Conservation (phyloP, 805 yeast genomes). For the Starmerella stigmatis region DNA sequence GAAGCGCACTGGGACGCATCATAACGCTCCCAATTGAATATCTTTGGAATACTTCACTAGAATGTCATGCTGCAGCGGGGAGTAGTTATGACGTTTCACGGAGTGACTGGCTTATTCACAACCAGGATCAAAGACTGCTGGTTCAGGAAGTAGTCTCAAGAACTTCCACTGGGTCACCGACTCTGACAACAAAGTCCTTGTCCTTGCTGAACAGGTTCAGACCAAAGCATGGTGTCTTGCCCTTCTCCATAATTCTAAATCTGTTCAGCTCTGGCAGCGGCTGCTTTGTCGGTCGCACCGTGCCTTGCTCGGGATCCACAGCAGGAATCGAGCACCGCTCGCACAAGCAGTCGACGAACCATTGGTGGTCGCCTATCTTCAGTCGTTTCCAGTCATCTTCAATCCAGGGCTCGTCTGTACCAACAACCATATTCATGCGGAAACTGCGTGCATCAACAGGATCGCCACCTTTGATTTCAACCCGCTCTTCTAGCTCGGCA, state of each 20-base stretch:
- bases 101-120: too few species aligned
- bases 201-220: conserved; percentile 24
- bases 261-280: conserved; percentile 28
- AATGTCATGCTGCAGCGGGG: too few species aligned
- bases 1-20: too few species aligned
- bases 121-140: too few species aligned
- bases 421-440: conserved; percentile 29
- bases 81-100: too few species aligned
- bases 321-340: conserved; percentile 31
- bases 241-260: conserved; percentile 28
- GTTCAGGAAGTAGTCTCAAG: too few species aligned
- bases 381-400: conserved; percentile 31
- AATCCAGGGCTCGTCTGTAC: conserved; percentile 28
- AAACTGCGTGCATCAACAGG: conserved; percentile 25
- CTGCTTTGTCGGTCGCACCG: conserved; percentile 20
- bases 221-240: conserved; percentile 29
- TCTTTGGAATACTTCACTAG: too few species aligned
- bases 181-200: conserved; percentile 20
- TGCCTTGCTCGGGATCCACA: conserved; percentile 26
- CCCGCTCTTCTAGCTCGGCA: conserved; percentile 23
- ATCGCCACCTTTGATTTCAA: conserved; percentile 21
- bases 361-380: conserved; percentile 22
- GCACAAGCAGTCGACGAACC: conserved; percentile 26
- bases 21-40: too few species aligned
- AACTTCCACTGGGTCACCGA: conserved; percentile 27